Conservation (phyloP, 1,139 yeast species). For the Suhomyces maxii region DNA sequence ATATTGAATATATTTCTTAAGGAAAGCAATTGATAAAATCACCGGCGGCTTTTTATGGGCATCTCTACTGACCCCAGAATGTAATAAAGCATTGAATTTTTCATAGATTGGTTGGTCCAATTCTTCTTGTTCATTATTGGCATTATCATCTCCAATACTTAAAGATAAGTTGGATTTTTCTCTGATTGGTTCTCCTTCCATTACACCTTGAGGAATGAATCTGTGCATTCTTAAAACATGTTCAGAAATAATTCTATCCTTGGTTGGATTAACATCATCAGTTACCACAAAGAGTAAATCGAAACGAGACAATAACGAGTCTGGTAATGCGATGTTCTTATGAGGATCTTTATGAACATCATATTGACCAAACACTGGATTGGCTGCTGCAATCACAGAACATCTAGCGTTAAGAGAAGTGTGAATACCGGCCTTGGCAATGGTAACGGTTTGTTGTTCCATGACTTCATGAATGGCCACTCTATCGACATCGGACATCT, state of each 20-base stretch:
- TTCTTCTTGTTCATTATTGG: conserved; percentile 44
- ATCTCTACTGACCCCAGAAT: conserved; percentile 65
- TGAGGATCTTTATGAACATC: conserved; percentile 97
- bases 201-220: conserved; percentile 81
- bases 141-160: conserved; percentile 74
- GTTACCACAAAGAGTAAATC: conserved; percentile 94
- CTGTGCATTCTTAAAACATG: conserved; percentile 95
- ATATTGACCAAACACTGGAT: conserved; percentile 96
- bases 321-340: conserved; percentile 94
- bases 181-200: conserved; percentile 93
- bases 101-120: conserved; percentile 67
- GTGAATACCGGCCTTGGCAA: conserved; percentile 98
- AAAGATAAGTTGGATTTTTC: conserved; percentile 69
- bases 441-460: conserved; percentile 99
- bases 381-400: conserved; percentile 97
- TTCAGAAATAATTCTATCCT: conserved; percentile 87
- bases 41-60: conserved; percentile 50
- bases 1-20: conserved; percentile 89
- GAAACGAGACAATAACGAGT: conserved; percentile 93
- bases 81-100: conserved; percentile 78
- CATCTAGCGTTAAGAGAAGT: conserved; percentile 96
- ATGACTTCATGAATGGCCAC: conserved; percentile 99
- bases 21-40: conserved; percentile 77
- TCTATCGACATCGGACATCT: conserved; percentile 94
- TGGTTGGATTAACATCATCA: conserved; percentile 84